Conservation (phyloP, 176 grass and related monocot genomes). For the Pontederia crassipes region DNA sequence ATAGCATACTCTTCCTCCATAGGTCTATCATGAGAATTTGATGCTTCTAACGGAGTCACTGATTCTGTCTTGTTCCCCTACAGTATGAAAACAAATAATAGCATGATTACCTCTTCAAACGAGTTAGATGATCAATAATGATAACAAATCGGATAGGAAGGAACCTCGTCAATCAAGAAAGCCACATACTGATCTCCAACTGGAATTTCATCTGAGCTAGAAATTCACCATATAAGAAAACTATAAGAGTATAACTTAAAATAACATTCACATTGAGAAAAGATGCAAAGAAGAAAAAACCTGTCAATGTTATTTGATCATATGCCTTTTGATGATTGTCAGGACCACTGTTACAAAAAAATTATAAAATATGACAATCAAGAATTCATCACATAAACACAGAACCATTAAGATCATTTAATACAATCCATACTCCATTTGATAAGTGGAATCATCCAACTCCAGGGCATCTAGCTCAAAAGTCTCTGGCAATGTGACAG, state of each 20-base stretch:
- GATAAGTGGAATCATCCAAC: conserved; percentile 43
- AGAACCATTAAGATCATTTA: background rate
- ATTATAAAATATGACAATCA: conserved; percentile 7
- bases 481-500: conserved; percentile 61
- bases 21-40: conserved; percentile 19
- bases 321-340: conserved; percentile 45
- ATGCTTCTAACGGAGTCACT: conserved; percentile 24
- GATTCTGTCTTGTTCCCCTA: conserved; percentile 36
- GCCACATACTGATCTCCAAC: conserved; percentile 43
- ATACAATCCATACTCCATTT: conserved; percentile 44
- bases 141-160: conserved; percentile 13
- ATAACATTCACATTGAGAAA: background rate
- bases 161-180: conserved; percentile 63
- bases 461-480: conserved; percentile 62
- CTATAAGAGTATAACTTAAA: background rate
- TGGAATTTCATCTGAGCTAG: conserved; percentile 26
- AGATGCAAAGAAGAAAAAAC: conserved; percentile 16
- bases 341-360: conserved; percentile 32
- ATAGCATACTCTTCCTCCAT: conserved; percentile 41
- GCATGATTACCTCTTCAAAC: conserved; percentile 2
- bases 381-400: background rate
- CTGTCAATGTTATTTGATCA: conserved; percentile 72
- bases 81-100: conserved; percentile 14
- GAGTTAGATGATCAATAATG: conserved; percentile 3
- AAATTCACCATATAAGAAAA: conserved; percentile 14